Percentiles rank a stretch among this genome's conserved stretches.
Conservation (phyloP, 2,329 filamentous ascomycete species). For the Pyricularia pennisetigena region DNA sequence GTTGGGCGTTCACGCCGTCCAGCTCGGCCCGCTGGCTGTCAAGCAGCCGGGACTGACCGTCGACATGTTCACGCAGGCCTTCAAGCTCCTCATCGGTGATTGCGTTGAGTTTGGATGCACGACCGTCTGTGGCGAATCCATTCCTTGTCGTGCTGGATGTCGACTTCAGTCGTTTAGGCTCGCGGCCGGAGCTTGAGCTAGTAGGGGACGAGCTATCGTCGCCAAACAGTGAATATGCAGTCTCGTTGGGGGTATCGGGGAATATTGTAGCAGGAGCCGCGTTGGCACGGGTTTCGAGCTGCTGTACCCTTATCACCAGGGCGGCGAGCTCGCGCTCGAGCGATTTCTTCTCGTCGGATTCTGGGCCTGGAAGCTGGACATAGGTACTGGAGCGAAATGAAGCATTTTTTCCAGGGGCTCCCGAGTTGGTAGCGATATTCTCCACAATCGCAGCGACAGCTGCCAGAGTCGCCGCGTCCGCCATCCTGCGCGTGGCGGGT, state of each 20-base stretch:
- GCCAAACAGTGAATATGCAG: constrained; percentile 52
- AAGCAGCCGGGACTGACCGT: constrained; percentile 88
- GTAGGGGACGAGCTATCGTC: constrained; percentile 37
- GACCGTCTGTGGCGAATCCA: constrained; percentile 13
- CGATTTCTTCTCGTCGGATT: constrained; percentile 63
- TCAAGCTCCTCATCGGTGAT: constrained; percentile 76
- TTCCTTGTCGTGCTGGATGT: constrained; percentile 13
- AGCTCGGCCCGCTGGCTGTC: constrained; percentile 80
- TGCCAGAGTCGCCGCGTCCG: constrained; percentile 17
- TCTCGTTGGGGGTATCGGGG: constrained; percentile 77
- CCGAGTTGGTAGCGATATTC: constrained; percentile 18
- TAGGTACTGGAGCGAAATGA: constrained; percentile 30
- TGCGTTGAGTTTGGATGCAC: constrained; percentile 31
- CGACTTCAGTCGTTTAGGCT: background rate
- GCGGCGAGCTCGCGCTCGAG: constrained; percentile 78
- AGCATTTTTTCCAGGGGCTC: constrained; percentile 8
- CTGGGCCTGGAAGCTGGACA: constrained; percentile 66
- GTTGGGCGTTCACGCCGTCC: constrained; percentile 73
- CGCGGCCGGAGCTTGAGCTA: constrained; percentile 27
- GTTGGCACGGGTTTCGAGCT: constrained; percentile 70
- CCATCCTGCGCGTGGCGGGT: constrained; percentile 12
- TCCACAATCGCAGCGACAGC: constrained; percentile 20
- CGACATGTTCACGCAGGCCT: constrained; percentile 80
- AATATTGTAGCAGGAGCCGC: constrained; percentile 47
- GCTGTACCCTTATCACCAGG: constrained; percentile 67